Base-by-base conservation (phyloP, 768 basidiomycete species). In the Tricholoma bakamatsutake region DNA sequence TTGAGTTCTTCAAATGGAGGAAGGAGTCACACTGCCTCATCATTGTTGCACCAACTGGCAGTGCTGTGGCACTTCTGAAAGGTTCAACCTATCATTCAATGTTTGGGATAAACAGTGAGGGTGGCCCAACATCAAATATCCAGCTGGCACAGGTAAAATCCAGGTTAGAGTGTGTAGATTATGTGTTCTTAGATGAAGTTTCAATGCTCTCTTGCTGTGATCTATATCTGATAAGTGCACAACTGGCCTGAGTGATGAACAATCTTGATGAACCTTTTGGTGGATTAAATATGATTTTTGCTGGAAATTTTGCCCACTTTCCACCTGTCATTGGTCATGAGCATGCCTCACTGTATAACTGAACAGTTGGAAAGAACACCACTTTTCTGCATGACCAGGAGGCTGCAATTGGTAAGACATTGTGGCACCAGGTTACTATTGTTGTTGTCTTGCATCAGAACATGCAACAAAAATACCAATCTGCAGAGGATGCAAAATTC, bases 301-400 rank as follows among this genome's bases (percentile, higher is more conserved):
- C 76, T 12, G 76, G 76, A 9, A 76, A 78, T 54, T 76, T 78
- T 67, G 75, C 72, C 2, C 76, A 80, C 45, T 55, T 78, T 0
- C 73, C 73, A 3, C 77, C 71, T 34, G 66, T 62, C 3, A 53
- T 46, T 18, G 67, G 67, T 0, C 34, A 55, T 11, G 34, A 35
- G 12, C 34, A 35, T 35, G 34, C 34, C 3, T 35, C 12, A 35
- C 34, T 35, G 2, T 35, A 35, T 11, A 35, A 10, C 9, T 3
- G 9, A 2, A 35, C 34, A 7, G 34, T 35, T 35, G 34, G 34
- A 35, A 35, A 35, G 21, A 35, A 35, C 34, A 35, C 34, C 9
- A 35, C 34, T 7, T 35, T 12, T 11, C 34, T 35, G 4, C 4
- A 10, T 5, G 34, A 35, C 34, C 34, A 35, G 34, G 34, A 34